These are phyloP conservation scores for Ceratocystis destructans DNA, from an alignment of 2,329 filamentous ascomycete species.

Conservation along the genomic window DNA sequence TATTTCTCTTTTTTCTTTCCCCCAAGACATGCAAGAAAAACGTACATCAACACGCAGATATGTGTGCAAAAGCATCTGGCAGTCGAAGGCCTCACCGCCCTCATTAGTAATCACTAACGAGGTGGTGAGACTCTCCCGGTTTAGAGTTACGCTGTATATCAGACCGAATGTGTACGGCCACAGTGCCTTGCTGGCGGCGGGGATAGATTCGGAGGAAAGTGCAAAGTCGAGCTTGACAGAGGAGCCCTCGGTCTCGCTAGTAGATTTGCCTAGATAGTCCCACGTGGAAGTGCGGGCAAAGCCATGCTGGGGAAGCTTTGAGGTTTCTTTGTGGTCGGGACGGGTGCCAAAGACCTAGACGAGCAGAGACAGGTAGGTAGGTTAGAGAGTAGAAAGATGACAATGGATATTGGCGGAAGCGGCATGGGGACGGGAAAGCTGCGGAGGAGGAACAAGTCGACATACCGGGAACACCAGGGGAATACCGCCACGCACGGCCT, in stretches of 20 bases:
- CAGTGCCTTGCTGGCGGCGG: slow-evolving; percentile 50
- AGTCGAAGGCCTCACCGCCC: slow-evolving; percentile 69
- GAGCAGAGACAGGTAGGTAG: not conserved
- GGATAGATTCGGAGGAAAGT: slow-evolving; percentile 59
- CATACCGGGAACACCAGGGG: slow-evolving; percentile 85
- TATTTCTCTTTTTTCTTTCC: no score
- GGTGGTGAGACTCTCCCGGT: slow-evolving; percentile 60
- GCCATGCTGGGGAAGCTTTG: slow-evolving; percentile 76
- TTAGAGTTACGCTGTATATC: slow-evolving; percentile 83
- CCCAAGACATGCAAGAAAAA: slow-evolving; percentile 16
- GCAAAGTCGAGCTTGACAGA: slow-evolving; percentile 94
- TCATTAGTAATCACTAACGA: slow-evolving; percentile 81
- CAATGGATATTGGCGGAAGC: no score
- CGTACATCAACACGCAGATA: slow-evolving; percentile 71
- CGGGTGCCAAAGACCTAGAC: slow-evolving; percentile 70
- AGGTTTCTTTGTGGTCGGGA: slow-evolving; percentile 62
- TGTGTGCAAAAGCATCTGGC: slow-evolving; percentile 81
- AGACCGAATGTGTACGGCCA: slow-evolving; percentile 85
- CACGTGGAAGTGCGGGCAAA: slow-evolving; percentile 82
- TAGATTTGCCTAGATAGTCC: slow-evolving; percentile 85
- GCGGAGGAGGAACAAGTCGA: not conserved
- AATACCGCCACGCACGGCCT: slow-evolving; percentile 81
- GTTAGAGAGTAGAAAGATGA: not conserved
- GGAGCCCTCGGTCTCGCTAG: slow-evolving; percentile 34
- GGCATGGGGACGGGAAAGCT: no score